Base-by-base conservation (phyloP, 495 filamentous ascomycete species). In the Aspergillus saccharolyticus region DNA sequence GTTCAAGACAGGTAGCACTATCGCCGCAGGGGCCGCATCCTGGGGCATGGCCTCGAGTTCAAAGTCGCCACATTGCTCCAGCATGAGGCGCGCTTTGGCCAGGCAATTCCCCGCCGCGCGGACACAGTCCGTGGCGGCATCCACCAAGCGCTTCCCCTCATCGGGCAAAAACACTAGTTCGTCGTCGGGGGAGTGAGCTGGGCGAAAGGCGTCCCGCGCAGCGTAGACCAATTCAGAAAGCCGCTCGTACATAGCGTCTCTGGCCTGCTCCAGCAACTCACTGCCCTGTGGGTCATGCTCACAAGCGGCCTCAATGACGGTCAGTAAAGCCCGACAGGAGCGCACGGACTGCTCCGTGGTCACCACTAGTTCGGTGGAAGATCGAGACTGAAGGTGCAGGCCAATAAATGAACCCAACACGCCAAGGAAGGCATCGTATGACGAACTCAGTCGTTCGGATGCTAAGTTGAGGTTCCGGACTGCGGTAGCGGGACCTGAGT, bases 41-140 rank as follows among this genome's bases (percentile, higher is more conserved):
- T 85, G 70, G 1, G 73, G 75, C n/a, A 81, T 63, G 16, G 80
- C 66, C 45, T 90, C 86, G 54, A 96, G 82, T 66, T 96, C 91
- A 64, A 99, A 96, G 70, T 99, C 94, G 20, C 94, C 95, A 59
- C 94, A 90, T 49, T 87, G 79, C 71, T 96, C 91, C 56, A 99
- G 86, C 42, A 96, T 86, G 70, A 83, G 77, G 63, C 88, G 90
- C 21, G 91, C 86, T 69, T 91, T 91, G 5, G 86, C 85, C 19
- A 95, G 85, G 68, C 94, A 97, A 62, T 96, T 92, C 16, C 92
- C 92, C 52, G 91, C 90, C 30, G 88, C 85, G 55, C 90, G 85
- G 42, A 97, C 92, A 71, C 94, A 97, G 46, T 85, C 85, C 6
- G 91, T 97, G 39, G 94, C 93, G 17, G 91, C 89, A 24, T 80